Base-by-base conservation (phyloP, 1,284 basidiomycete genomes). In the Rhodofomes roseus region DNA sequence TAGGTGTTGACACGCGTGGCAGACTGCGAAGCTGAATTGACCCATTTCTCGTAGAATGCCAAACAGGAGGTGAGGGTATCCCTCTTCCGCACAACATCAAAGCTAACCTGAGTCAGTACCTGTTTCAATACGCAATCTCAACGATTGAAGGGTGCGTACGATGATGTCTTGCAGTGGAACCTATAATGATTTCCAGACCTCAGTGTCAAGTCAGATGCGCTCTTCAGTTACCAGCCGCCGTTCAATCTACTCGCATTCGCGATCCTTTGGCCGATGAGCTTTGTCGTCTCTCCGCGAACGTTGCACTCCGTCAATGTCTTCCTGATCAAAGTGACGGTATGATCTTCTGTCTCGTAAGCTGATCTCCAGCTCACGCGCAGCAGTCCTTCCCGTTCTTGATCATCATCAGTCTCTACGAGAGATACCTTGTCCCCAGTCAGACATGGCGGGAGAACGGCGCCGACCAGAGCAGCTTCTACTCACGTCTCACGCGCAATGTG, bases 221-320 rank as follows among this genome's bases (percentile, higher is more conserved):
- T 96, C n/a, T 93, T 96, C 76, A 93, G 89, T 55, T 96, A 95
- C 70, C 87, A 94, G 64, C 92, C 90, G 1, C 92, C 93, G 0
- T 93, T 93, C 79, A 93, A 92, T 66, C 77, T 93, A 31, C 73
- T 91, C 36, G 93, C 94, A 0, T 87, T 94, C 68, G 61, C 84
- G 20, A 78, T 95, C 59, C 80, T 96, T 51, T 87, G 90, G 67
- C 92, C 93, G 5, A 78, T 89, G 25, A 89, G 86, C 65, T 92
- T 82, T 71, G 67, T 91, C 41, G 73, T 92, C 11, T 81, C 86
- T 4, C 90, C 92, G 0, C 81, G 92, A 37, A 80, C 83, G 2
- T 74, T 96, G 23, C 94, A 96, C 70, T 81, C 86, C 0, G 76
- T 83, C 41, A 95, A 95, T 67, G 93, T 95, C 1, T 87, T 93